Conservation (phyloP, 176 grass and related monocot genomes). For the Juncus effusus region DNA sequence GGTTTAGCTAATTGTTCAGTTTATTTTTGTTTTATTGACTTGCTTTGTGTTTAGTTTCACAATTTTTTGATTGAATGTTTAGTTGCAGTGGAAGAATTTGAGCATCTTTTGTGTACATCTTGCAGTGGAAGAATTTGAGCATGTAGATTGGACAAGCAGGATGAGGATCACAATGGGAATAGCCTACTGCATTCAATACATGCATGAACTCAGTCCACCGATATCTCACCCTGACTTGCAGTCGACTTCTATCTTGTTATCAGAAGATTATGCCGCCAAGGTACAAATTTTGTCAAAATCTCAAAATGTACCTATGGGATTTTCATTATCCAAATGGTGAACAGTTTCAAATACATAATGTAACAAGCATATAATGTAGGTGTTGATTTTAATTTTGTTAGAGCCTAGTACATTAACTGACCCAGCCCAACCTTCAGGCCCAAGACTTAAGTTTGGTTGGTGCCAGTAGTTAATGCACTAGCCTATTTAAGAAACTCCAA, state of each 20-base stretch:
- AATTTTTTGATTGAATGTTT: too few species aligned
- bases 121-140: slow-evolving; percentile 92
- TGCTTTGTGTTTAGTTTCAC: too few species aligned
- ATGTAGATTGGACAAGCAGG: slow-evolving; percentile 82
- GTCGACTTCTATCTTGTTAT: slow-evolving; percentile 75
- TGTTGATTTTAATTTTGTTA: slow-evolving; percentile 21
- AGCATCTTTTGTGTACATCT: slow-evolving; percentile 8
- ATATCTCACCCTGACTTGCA: slow-evolving; percentile 61
- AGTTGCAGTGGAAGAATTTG: neutral
- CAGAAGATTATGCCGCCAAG: slow-evolving; percentile 94
- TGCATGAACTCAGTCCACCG: slow-evolving; percentile 80
- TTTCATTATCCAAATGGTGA: neutral
- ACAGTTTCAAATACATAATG: too few species aligned
- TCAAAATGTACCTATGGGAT: slow-evolving; percentile 4
- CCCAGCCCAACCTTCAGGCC: too few species aligned
- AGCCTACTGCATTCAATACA: slow-evolving; percentile 82
- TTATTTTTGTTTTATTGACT: too few species aligned
- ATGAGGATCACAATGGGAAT: slow-evolving; percentile 93
- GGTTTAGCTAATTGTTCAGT: too few species aligned
- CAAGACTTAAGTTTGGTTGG: too few species aligned
- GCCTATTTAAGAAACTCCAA: too few species aligned
- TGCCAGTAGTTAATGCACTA: too few species aligned
- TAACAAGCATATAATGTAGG: neutral
- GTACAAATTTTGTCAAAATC: slow-evolving; percentile 26
- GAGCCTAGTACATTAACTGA: too few species aligned